Evolutionary conservation across 345 rosid genomes (phyloP).

Genomic region (Eucalyptus marginata): DNA sequence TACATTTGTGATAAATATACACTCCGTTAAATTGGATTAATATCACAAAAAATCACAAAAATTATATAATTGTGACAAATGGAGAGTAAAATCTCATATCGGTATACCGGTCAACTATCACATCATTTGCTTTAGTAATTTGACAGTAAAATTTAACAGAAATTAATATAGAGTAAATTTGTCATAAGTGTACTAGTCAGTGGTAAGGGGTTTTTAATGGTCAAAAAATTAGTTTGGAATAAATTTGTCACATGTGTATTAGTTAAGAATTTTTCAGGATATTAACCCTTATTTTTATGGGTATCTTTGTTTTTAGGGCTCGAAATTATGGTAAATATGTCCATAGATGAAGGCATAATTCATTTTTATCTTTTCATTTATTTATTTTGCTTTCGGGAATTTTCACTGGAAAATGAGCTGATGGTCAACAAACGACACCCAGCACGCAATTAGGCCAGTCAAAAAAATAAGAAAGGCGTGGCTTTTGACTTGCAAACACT

Average conservation of each 20-base stretch:
- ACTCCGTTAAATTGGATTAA: too few species aligned
- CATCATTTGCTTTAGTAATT: fast-evolving
- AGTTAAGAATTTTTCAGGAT: fast-evolving
- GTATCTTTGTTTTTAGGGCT: neutral
- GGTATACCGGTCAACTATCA: fast-evolving
- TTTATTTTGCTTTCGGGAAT: neutral
- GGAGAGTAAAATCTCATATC: too few species aligned
- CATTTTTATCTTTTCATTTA: too few species aligned
- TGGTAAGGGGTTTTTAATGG: fast-evolving
- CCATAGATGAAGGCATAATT: neutral
- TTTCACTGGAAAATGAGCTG: neutral
- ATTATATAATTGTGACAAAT: too few species aligned
- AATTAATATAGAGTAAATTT: fast-evolving
- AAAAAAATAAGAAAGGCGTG: neutral
- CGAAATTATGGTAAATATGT: neutral
- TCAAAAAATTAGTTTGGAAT: fast-evolving
- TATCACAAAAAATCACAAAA: too few species aligned
- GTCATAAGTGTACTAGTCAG: too few species aligned
- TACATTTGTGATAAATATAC: too few species aligned
- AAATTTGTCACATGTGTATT: fast-evolving
- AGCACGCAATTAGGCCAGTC: neutral
- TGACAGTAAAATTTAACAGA: too few species aligned
- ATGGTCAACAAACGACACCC: neutral
- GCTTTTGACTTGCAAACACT: neutral
- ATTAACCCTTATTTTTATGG: too few species aligned